Evolutionary conservation across 78 protist species (phyloP).

Genomic region (slime mould (Dictyostelium discoideum)): DNA sequence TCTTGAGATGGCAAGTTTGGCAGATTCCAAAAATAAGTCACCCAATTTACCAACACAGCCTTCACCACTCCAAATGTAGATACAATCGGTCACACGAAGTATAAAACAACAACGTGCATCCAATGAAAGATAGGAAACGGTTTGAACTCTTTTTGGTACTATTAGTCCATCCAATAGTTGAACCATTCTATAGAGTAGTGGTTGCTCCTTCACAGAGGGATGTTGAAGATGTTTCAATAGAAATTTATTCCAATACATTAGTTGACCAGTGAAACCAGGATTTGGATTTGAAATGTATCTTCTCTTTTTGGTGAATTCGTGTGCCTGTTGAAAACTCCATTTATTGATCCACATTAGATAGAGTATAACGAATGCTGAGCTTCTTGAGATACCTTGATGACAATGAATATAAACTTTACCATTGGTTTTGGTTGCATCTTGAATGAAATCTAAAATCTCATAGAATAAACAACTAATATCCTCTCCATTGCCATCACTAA

Average conservation of each 20-base stretch:
- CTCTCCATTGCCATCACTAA: slow-evolving; percentile 78
- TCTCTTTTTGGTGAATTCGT: slow-evolving; percentile 40
- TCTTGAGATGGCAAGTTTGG: slow-evolving; percentile 24
- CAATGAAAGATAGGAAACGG: slow-evolving; percentile 31
- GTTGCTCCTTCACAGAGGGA: background rate
- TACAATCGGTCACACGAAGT: background rate
- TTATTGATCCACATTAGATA: slow-evolving; percentile 62
- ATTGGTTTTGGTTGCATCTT: slow-evolving; percentile 27
- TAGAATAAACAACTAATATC: slow-evolving; percentile 73
- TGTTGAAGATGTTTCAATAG: background rate
- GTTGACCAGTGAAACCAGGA: slow-evolving; percentile 81
- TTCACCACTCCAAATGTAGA: slow-evolving; percentile 59
- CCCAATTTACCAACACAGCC: slow-evolving; percentile 4
- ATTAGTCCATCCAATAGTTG: slow-evolving; percentile 29
- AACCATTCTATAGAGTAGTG: slow-evolving; percentile 54
- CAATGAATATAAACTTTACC: slow-evolving; percentile 79
- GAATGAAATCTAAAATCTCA: slow-evolving; percentile 72
- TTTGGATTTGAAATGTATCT: slow-evolving; percentile 77
- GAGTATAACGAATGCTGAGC: slow-evolving; percentile 60
- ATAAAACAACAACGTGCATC: slow-evolving; percentile 71
- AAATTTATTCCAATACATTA: slow-evolving; percentile 45
- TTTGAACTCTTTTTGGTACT: slow-evolving; percentile 19
- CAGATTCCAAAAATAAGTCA: slow-evolving; percentile 21
- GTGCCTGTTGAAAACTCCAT: slow-evolving; percentile 49
- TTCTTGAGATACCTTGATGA: slow-evolving; percentile 80